These are phyloP conservation scores for Cicer chorassanicum DNA, from an alignment of 306 rosid species.

Conservation along the genomic window DNA sequence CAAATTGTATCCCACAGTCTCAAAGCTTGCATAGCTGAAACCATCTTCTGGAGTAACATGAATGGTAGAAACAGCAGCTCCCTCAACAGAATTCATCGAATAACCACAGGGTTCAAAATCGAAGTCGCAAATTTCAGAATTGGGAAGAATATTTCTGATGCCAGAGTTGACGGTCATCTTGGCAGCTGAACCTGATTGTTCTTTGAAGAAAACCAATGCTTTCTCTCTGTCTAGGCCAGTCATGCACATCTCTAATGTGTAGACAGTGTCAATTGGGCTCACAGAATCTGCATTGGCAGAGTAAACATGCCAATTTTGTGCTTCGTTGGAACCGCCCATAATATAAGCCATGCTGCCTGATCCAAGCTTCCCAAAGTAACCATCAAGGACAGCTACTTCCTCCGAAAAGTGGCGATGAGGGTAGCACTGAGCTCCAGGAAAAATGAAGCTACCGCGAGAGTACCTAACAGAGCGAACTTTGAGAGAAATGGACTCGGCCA, in stretches of 20 bases:
- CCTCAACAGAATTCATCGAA: slow-evolving; percentile 72
- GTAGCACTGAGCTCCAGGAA: slow-evolving; percentile 69
- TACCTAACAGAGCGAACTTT: slow-evolving; percentile 60
- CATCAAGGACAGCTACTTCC: slow-evolving; percentile 60
- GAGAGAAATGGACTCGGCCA: slow-evolving; percentile 57
- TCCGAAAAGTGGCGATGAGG: slow-evolving; percentile 69
- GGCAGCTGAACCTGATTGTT: slow-evolving; percentile 53
- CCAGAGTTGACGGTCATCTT: slow-evolving; percentile 65
- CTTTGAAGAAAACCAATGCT: slow-evolving; percentile 61
- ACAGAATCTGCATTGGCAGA: slow-evolving; percentile 58
- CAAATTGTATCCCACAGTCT: slow-evolving; percentile 66
- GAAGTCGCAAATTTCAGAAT: slow-evolving; percentile 66
- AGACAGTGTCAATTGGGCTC: slow-evolving; percentile 39
- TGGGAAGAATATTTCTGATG: slow-evolving; percentile 68
- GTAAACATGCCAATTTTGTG: slow-evolving; percentile 72
- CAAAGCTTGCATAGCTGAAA: slow-evolving; percentile 75
- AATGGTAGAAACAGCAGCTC: slow-evolving; percentile 67
- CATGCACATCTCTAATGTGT: slow-evolving; percentile 76
- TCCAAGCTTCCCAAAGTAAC: slow-evolving; percentile 62
- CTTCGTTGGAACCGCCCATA: slow-evolving; percentile 54
- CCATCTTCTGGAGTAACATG: slow-evolving; percentile 68
- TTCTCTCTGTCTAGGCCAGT: slow-evolving; percentile 64
- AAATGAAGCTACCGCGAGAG: slow-evolving; percentile 69
- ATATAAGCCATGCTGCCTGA: slow-evolving; percentile 61
- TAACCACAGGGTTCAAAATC: slow-evolving; percentile 77